phyloP scores from a whole-genome alignment of 345 rosid species.

The Conringia planisiliqua region DNA sequence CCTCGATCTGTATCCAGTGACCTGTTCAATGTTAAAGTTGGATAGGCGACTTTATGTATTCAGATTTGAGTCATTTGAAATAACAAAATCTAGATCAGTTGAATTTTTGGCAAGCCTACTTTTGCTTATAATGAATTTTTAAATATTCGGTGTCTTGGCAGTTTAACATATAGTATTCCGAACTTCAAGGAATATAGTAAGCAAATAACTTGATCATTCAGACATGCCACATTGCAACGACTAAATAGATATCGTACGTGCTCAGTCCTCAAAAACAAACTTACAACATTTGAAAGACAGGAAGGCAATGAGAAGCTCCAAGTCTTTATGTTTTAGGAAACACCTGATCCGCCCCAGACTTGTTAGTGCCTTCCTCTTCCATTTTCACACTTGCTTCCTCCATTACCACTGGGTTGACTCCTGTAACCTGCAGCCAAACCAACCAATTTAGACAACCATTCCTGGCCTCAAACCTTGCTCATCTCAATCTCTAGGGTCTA shows the following conservation, averaged over 20 bases:
- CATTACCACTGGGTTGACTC: conserved; percentile 47
- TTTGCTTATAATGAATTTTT: too few species aligned
- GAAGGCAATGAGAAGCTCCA: conserved; percentile 9
- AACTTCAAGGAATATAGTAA: too few species aligned
- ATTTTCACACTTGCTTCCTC: conserved; percentile 63
- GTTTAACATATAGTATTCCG: too few species aligned
- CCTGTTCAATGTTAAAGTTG: background rate
- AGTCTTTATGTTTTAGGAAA: conserved; percentile 44
- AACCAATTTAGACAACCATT: conserved; percentile 4
- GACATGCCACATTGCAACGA: too few species aligned
- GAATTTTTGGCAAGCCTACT: too few species aligned
- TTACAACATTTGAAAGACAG: background rate
- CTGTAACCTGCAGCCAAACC: conserved; percentile 47
- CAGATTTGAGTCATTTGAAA: too few species aligned
- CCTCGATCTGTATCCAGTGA: background rate
- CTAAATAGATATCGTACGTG: conserved; percentile 10
- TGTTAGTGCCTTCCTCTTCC: conserved; percentile 59
- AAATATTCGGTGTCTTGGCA: too few species aligned
- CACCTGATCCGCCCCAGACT: conserved; percentile 47
- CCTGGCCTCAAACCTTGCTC: background rate
- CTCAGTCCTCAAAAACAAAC: conserved; percentile 12
- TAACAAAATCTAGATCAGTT: too few species aligned
- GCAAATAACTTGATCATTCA: too few species aligned
- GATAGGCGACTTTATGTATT: too few species aligned
- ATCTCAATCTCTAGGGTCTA: background rate